Evolutionary conservation across 1,284 basidiomycete species (phyloP).

Genomic region (Puccinia hordei): DNA sequence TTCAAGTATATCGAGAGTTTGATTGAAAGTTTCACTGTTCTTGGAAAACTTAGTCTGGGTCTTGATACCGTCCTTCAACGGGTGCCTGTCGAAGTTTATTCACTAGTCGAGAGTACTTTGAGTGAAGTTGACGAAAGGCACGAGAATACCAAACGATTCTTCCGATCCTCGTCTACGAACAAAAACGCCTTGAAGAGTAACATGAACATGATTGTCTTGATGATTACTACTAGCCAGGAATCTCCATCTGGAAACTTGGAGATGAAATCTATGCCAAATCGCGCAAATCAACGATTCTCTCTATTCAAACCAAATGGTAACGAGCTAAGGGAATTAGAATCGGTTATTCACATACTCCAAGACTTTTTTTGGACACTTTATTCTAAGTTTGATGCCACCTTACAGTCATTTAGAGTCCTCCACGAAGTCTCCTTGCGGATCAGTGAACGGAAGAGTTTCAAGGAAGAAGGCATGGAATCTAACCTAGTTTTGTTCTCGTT

Average conservation of each 20-base stretch:
- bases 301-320: slow-evolving; percentile 67
- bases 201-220: slow-evolving; percentile 32
- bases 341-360: slow-evolving; percentile 70
- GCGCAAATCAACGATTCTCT: slow-evolving; percentile 67
- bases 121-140: slow-evolving; percentile 87
- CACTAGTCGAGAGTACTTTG: slow-evolving; percentile 80
- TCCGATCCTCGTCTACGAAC: slow-evolving; percentile 21
- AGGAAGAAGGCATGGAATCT: slow-evolving; percentile 75
- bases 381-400: slow-evolving; percentile 93
- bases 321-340: slow-evolving; percentile 56
- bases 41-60: slow-evolving; percentile 83
- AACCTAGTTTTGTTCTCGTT: slow-evolving; percentile 71
- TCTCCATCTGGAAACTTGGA: slow-evolving; percentile 15
- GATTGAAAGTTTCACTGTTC: slow-evolving; percentile 83
- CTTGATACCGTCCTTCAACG: slow-evolving; percentile 84
- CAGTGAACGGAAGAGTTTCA: slow-evolving; percentile 77
- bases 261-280: slow-evolving; percentile 60
- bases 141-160: slow-evolving; percentile 60
- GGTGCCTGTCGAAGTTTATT: slow-evolving; percentile 79
- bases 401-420: slow-evolving; percentile 85
- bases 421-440: slow-evolving; percentile 77
- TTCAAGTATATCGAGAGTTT: slow-evolving; percentile 93
- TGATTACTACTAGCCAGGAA: slow-evolving; percentile 25
- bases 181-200: slow-evolving; percentile 26
- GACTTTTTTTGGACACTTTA: slow-evolving; percentile 98